Conservation (phyloP, 768 basidiomycete genomes). For the Psilocybe subaeruginosa region DNA sequence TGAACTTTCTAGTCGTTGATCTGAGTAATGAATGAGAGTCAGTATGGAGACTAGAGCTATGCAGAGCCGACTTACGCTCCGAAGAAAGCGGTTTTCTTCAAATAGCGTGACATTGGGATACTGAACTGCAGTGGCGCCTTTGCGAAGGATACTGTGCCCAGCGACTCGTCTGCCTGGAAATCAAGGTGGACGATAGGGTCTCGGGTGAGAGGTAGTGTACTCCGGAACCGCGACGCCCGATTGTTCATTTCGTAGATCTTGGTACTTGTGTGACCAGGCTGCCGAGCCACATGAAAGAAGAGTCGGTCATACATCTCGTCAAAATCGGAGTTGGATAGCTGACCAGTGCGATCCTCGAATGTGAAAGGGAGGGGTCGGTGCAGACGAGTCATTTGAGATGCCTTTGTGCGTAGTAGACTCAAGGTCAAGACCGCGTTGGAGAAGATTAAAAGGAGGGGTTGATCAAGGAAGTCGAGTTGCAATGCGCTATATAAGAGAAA, state of each 20-base stretch:
- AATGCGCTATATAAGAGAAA: conserved; percentile 15
- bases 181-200: conserved; percentile 62
- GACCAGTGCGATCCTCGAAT: conserved; percentile 71
- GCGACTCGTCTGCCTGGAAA: conserved; percentile 56
- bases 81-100: conserved; percentile 66
- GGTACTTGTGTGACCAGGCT: conserved; percentile 45
- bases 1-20: conserved; percentile 70
- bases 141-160: conserved; percentile 63
- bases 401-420: not conserved
- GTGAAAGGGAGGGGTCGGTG: conserved; percentile 47
- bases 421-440: not conserved
- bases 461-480: conserved; percentile 4
- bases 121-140: conserved; percentile 42
- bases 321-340: conserved; percentile 59
- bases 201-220: conserved; percentile 52
- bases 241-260: conserved; percentile 70
- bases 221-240: conserved; percentile 63
- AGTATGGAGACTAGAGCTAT: conserved; percentile 2
- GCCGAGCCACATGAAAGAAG: conserved; percentile 63
- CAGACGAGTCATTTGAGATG: conserved; percentile 3
- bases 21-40: conserved; percentile 32
- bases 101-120: conserved; percentile 65
- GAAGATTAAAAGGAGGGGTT: not conserved
- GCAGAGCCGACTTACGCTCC: conserved; percentile 52
- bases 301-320: conserved; percentile 80